A percentile compares a stretch with the other conserved stretches of the same genome.
These are phyloP conservation scores for Eremochloa ophiuroides DNA, from an alignment of 176 grass and related monocot genomes.

Conservation along the genomic window DNA sequence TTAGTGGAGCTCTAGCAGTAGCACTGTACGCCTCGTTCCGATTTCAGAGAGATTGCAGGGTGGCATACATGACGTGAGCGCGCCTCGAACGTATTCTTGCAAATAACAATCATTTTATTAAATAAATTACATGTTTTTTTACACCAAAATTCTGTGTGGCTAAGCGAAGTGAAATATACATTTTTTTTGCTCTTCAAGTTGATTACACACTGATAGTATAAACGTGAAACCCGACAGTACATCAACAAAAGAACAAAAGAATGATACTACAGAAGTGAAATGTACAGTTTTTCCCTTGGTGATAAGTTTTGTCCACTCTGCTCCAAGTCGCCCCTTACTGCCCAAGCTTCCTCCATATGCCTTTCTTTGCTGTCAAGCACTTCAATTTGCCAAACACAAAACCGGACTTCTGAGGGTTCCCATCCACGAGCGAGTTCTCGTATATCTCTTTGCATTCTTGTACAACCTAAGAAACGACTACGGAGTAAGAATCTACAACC, in stretches of 20 bases:
- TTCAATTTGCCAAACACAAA: constrained; percentile 95
- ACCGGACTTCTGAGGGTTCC: constrained; percentile 72
- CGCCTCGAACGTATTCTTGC: too few species aligned
- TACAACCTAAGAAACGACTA: constrained; percentile 69
- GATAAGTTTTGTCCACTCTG: background rate
- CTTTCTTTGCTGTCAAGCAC: constrained; percentile 70
- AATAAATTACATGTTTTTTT: constrained; percentile 29
- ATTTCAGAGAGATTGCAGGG: background rate
- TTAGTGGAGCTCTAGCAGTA: too few species aligned
- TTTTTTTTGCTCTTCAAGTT: constrained; percentile 17
- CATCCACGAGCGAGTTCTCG: constrained; percentile 72
- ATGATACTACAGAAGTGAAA: constrained; percentile 32
- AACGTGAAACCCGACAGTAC: background rate
- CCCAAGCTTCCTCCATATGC: constrained; percentile 89
- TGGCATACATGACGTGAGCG: too few species aligned
- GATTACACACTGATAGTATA: background rate
- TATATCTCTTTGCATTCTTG: constrained; percentile 98
- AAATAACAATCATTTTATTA: constrained; percentile 24
- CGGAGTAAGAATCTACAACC: background rate
- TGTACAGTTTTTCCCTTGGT: background rate
- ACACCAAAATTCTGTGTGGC: constrained; percentile 24
- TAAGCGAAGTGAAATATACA: constrained; percentile 34
- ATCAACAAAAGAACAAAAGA: constrained; percentile 54
- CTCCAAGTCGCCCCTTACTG: constrained; percentile 4
- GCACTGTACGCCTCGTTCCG: too few species aligned